Conservation (phyloP, 2,329 filamentous ascomycete genomes). For the Didymella glomerata region DNA sequence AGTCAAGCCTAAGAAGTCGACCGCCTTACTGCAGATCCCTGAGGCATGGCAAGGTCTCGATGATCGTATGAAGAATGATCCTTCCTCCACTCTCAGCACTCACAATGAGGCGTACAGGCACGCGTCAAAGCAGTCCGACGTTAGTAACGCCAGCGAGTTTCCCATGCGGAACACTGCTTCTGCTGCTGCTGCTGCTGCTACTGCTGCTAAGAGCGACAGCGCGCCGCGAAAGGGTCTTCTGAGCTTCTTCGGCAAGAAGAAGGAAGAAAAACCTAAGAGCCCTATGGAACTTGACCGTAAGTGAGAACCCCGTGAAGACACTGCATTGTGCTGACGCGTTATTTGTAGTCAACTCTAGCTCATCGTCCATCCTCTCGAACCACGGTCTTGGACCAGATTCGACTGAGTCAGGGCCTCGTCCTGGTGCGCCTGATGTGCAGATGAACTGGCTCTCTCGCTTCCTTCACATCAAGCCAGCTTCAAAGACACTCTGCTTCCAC, state of each 20-base stretch:
- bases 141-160: conserved; percentile 53
- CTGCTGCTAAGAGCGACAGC: conserved; percentile 51
- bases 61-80: conserved; percentile 43
- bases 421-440: conserved; percentile 57
- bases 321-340: conserved; percentile 18
- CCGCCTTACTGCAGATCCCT: conserved; percentile 42
- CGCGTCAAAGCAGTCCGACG: conserved; percentile 34
- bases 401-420: conserved; percentile 59
- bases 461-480: conserved; percentile 87
- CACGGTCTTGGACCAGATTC: conserved; percentile 49
- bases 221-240: conserved; percentile 55
- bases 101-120: conserved; percentile 25
- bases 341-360: conserved; percentile 38
- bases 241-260: conserved; percentile 62
- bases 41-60: conserved; percentile 49
- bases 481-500: conserved; percentile 76
- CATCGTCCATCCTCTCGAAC: conserved; percentile 43
- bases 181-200: conserved; percentile 39
- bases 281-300: conserved; percentile 51
- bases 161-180: conserved; percentile 51
- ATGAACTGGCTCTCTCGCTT: conserved; percentile 86
- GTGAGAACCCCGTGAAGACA: conserved; percentile 21
- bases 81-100: conserved; percentile 8
- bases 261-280: conserved; percentile 50
- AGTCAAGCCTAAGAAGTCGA: conserved; percentile 39